phyloP scores from a whole-genome alignment of 1,284 basidiomycete species.

The Rhodotorula sp. region DNA sequence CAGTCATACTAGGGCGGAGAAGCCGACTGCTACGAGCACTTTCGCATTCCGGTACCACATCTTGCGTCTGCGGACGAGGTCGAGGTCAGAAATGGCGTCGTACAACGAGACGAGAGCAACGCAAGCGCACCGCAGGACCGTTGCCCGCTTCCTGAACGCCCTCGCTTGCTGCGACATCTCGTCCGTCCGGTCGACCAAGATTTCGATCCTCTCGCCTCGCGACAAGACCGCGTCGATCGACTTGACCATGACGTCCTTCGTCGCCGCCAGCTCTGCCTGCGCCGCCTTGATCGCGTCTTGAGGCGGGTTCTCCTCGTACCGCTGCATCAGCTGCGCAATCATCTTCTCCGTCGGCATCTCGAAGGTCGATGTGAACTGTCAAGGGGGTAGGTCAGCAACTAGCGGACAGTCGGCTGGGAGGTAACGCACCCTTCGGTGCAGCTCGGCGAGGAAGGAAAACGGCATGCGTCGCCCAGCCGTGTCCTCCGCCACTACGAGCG shows the following conservation, averaged over 20 bases:
- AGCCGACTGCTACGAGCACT: slow-evolving; percentile 28
- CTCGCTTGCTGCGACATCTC: slow-evolving; percentile 91
- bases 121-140: slow-evolving; percentile 61
- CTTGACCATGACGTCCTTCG: slow-evolving; percentile 58
- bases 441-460: slow-evolving; percentile 84
- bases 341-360: slow-evolving; percentile 54
- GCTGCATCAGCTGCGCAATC: slow-evolving; percentile 70
- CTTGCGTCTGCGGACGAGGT: slow-evolving; percentile 56
- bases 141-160: slow-evolving; percentile 89
- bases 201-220: slow-evolving; percentile 90
- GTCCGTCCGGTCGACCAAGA: slow-evolving; percentile 96
- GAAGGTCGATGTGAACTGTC: slow-evolving; percentile 59
- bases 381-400: background rate
- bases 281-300: slow-evolving; percentile 81
- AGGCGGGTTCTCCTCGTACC: slow-evolving; percentile 85
- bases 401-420: background rate
- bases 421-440: slow-evolving; percentile 65
- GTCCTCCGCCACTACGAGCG: slow-evolving; percentile 91
- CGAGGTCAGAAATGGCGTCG: too few species aligned
- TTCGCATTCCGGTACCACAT: slow-evolving; percentile 94
- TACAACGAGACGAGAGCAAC: too few species aligned
- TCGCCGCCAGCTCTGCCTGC: slow-evolving; percentile 85
- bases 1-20: slow-evolving; percentile 17
- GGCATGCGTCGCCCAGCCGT: slow-evolving; percentile 85
- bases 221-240: slow-evolving; percentile 64